phyloP scores from a whole-genome alignment of 306 rosid genomes.

The Mimosa pudica region DNA sequence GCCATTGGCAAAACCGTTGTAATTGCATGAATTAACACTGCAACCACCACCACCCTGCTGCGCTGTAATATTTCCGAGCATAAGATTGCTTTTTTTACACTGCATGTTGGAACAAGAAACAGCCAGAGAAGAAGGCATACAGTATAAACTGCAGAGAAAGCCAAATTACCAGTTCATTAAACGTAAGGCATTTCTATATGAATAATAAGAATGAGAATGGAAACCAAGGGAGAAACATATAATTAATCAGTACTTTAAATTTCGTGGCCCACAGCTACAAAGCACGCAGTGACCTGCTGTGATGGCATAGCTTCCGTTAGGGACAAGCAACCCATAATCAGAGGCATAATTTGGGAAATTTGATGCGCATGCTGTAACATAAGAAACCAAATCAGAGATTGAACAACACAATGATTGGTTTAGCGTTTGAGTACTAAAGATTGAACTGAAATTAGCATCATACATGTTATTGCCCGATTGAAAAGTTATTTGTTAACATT shows the following conservation, averaged over 20 bases:
- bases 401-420: not conserved
- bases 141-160: constrained; percentile 69
- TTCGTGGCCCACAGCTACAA: constrained; percentile 94
- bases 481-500: not conserved
- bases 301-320: constrained; percentile 93
- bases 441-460: not conserved
- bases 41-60: constrained; percentile 85
- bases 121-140: constrained; percentile 94
- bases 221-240: constrained; percentile 13
- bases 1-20: constrained; percentile 82
- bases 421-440: not conserved
- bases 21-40: constrained; percentile 80
- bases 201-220: not conserved
- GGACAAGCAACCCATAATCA: constrained; percentile 84
- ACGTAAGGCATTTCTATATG: constrained; percentile 11
- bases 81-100: constrained; percentile 80
- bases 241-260: constrained; percentile 61
- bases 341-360: constrained; percentile 71
- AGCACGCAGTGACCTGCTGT: constrained; percentile 94
- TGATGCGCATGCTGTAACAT: constrained; percentile 79
- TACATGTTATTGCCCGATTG: not conserved
- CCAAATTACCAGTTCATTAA: constrained; percentile 30
- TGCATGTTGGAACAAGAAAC: constrained; percentile 99
- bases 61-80: constrained; percentile 78
- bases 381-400: constrained; percentile 17